Conservation (phyloP, 108 stramenopile genomes). For the Pelagomonas calceolata region DNA sequence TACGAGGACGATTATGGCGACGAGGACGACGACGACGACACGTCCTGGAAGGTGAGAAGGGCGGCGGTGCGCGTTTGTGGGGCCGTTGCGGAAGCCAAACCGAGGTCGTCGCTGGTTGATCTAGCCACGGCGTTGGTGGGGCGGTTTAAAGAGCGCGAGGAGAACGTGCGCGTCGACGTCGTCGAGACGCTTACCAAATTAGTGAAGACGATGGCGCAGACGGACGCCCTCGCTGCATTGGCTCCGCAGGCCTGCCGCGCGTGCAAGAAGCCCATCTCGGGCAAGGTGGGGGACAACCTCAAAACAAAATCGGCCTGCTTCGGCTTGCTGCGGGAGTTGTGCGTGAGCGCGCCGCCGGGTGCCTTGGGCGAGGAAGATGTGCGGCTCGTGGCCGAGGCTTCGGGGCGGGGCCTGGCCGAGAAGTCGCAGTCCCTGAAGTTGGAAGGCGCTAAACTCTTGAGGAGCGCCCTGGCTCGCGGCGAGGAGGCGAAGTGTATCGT, state of each 20-base stretch:
- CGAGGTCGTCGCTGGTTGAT: no score
- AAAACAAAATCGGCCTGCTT: conserved; percentile 63
- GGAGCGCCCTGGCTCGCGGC: conserved; percentile 45
- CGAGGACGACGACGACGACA: conserved; percentile 83
- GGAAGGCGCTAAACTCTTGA: conserved; percentile 72
- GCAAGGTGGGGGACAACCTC: conserved; percentile 54
- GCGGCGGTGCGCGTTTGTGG: conserved; percentile 63
- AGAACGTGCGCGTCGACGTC: conserved; percentile 89
- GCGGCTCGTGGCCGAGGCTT: conserved; percentile 43
- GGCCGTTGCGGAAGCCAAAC: conserved; percentile 53
- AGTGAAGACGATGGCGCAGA: neutral
- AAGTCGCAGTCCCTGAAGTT: conserved; percentile 65
- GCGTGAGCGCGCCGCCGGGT: no score
- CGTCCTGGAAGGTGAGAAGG: conserved; percentile 89
- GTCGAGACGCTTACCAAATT: conserved; percentile 28
- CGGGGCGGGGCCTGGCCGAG: conserved; percentile 45
- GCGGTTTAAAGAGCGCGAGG: conserved; percentile 93
- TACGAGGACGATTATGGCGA: conserved; percentile 52
- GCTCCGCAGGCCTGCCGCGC: conserved; percentile 33
- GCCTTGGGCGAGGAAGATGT: conserved; percentile 64
- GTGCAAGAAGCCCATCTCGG: conserved; percentile 5
- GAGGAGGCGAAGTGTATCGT: conserved; percentile 44
- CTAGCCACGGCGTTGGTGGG: conserved; percentile 63
- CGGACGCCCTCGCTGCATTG: neutral
- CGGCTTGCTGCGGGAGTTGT: conserved; percentile 55